phyloP scores from a whole-genome alignment of 192 early-diverging fungal genomes.

The Cetraspora pellucida region DNA sequence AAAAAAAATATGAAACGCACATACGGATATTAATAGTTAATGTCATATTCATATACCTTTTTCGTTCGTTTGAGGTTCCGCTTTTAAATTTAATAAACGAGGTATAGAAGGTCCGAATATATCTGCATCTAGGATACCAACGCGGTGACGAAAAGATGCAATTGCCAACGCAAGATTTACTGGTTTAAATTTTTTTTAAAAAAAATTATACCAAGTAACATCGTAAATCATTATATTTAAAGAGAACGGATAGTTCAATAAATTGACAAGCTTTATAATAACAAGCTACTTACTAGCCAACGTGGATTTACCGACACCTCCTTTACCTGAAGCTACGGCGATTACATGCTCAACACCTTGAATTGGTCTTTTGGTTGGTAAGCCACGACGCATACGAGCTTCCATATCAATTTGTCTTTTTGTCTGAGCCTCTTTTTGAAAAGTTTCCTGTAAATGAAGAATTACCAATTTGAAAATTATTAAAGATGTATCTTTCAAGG shows the following conservation, averaged over 20 bases:
- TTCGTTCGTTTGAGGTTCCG: constrained; percentile 66
- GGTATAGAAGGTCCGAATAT: constrained; percentile 93
- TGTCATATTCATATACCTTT: constrained; percentile 45
- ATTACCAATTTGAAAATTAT: too few relatives aligned
- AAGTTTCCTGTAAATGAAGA: too few relatives aligned
- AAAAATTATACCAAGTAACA: background rate
- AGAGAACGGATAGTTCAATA: background rate
- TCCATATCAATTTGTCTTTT: background rate
- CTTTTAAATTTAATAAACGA: constrained; percentile 77
- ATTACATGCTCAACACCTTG: constrained; percentile 74
- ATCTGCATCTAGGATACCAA: constrained; percentile 87
- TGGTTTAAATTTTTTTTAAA: constrained; percentile 11
- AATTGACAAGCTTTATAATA: background rate
- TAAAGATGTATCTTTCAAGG: too few relatives aligned
- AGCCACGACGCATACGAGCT: constrained; percentile 59
- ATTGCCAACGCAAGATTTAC: constrained; percentile 79
- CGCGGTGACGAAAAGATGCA: constrained; percentile 55
- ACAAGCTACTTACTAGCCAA: constrained; percentile 60
- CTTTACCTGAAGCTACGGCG: constrained; percentile 86
- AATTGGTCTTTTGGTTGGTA: constrained; percentile 72
- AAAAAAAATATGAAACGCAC: background rate
- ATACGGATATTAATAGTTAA: background rate
- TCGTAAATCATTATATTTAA: background rate
- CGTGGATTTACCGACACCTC: constrained; percentile 91
- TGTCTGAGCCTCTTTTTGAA: background rate